Base-by-base conservation (phyloP, 495 filamentous ascomycete species). In the Aspergillus leporis region DNA sequence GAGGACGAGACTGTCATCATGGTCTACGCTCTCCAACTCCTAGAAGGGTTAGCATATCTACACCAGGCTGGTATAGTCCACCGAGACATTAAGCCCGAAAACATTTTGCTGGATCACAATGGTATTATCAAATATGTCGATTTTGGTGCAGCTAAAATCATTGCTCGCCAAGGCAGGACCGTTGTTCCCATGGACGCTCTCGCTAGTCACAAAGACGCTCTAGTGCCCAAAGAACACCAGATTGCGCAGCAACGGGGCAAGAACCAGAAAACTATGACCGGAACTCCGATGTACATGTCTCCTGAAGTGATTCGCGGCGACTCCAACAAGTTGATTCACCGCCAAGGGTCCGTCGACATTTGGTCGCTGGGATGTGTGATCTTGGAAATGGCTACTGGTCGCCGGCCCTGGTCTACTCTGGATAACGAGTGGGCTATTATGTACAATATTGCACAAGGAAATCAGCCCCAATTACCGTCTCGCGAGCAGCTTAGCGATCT, bases 341-440 rank as follows among this genome's bases (percentile, higher is more conserved):
- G 90, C 82, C 89, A 91, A 60, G 92, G 93, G 30, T 89, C 92
- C n/a, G 91, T 96, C 55, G 94, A 98, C 70, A 87, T 98, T 57
- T 98, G 94, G 94, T 97, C 92, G 7, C 82, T 98, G 6, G 94
- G 95, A 40, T 98, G 94, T 70, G 94, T 98, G 56, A 90, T 98
- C 63, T 84, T 97, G 30, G 94, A 98, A 71, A 98, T 98, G 95
- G 91, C 92, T 18, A 98, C 93, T 1, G 94, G 94, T 31, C 85
- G 92, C 52, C 87, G 95, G 28, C 94, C 94, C 19, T 98, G 94
- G 94, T 93, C 93, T n/a, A 89, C 86, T 61, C 83, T 98, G 7
- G 94, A 98, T 76, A 98, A 98, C 70, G 94, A 98, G 71, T 98
- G 94, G 93, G 94, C 94, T 34, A 98, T 98, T 76, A 98, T 98